Base-by-base conservation (phyloP, 331 rosid species). In the Telfairia occidentalis region DNA sequence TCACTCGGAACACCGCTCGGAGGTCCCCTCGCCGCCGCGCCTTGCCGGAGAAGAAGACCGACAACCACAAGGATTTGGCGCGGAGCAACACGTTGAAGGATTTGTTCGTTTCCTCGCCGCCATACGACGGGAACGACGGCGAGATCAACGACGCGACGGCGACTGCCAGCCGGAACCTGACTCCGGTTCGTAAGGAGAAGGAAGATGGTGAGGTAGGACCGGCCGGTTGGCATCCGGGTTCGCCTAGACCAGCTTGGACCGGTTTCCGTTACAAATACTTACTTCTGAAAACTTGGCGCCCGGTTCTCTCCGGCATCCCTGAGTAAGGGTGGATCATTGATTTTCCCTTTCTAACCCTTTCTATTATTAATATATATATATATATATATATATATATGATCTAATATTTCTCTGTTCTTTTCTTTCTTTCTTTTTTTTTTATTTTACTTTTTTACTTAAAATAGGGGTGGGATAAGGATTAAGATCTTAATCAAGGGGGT, bases 201-300 rank as follows among this genome's bases (percentile, higher is more conserved):
- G 65, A 34, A n/a, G 78, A 65, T 0, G 48, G 55, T 8, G 83
- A 15, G 2, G 83, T 78, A 73, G 79, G 72, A 55, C 23, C 37
- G 3, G 3, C 37, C 83, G 78, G 85, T 65, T 70, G 24, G 16
- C 82, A 86, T 15, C 75, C 83, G 59, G 89, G 89, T 53, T 82
- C 90, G 0, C 85, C 80, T 0, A 83, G 87, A 80, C 86, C 93
- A 86, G 87, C 40, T 28, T 86, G 91, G 92, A 64, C 69, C 53
- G 87, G 93, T 64, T 90, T 91, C 7, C 97, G 97, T 35, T 82
- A 80, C 66, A 85, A 82, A 82, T 84, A 87, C 29, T 72, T 90
- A 29, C 43, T 91, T 63, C 83, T 90, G 82, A 92, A 82, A 59
- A 76, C 86, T 71, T 90, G 98, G 98, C 89, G 97, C 18, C 97